Evolutionary conservation across 345 rosid genomes (phyloP), one percentile per base, ranked within the genome.

Genomic region (Trapa incisa): DNA sequence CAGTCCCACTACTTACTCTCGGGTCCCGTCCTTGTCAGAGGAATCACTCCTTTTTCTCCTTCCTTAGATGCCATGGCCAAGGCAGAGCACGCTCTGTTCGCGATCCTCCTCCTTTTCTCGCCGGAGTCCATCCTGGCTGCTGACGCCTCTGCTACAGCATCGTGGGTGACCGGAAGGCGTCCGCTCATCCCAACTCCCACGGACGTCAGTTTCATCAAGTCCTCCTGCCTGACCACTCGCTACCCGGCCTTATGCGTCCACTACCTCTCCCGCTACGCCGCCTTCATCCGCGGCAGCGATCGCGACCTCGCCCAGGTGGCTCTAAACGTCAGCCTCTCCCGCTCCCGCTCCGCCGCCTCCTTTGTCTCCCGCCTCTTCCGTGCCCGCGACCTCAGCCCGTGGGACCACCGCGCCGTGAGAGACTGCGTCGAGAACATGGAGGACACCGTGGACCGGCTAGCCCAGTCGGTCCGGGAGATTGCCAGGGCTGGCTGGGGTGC

Each of bases 361-460:
- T 87, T 77, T 65, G 86, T 90, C 47, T 38, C 77, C 39, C 84
- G 76, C 79, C 76, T 90, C 74, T 72, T 76, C 37, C 79, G 69
- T 10, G 75, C 73, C 0, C 79, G 74, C 22, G 86, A 81, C 17
- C 79, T 84, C 53, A 81, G 80, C 72, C 71, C 70, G 43, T 77
- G 87, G 73, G 89, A 85, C 78, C 77, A 76, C 66, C 73, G 61
- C 61, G 96, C 96, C 16, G 86, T 87, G 47, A 82, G 76, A 45
- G 98, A 88, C 78, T 93, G 97, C 70, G 75, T 85, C 63, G 90
- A 84, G 64, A 90, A 72, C 83, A 80, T 90, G 85, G 84, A 87
- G 56, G 94, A 90, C 17, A 71, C 82, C 6, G 83, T 88, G 66
- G 89, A 73, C 70, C 68, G 83, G 72, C 87, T 88, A 4, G 71